Base-by-base conservation (phyloP, 2,329 filamentous ascomycete genomes). In the Paraphoma chrysanthemicola region DNA sequence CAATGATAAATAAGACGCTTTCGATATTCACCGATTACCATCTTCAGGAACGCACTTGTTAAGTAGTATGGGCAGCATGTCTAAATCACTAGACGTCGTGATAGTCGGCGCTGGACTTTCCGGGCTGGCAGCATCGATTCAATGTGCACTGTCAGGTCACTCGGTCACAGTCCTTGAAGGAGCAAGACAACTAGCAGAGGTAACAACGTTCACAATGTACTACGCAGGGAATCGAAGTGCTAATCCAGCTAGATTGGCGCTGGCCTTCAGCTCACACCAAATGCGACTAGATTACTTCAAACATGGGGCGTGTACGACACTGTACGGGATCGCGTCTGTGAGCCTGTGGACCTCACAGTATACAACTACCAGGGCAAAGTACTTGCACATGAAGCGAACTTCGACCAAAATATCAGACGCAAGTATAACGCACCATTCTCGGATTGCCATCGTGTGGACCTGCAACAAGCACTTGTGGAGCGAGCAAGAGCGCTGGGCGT, bases 381-480 rank as follows among this genome's bases (percentile, higher is more conserved):
- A 0, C 72, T 87, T 1, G 83, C 82, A 0, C 72, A 81, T 11
- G 83, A 87, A 33, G 72, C 79, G 1, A 63, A 78, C n/a, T 88
- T 87, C 56, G 72, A 83, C 56, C 68, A 77, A 18, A 82, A 84
- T 18, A 86, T 87, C 53, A 79, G 80, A 6, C 68, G 71, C 3
- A 83, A 82, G 57, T 89, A 89, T 62, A 76, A 76, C 11, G 82
- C 84, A 0, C 86, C 86, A 0, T 88, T 87, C 61, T 74, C 83
- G 39, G 83, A 87, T 50, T 69, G 88, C n/a, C 87, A 89, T 68
- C 82, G 87, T 1, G 85, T 85, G 2, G 87, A 90, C 65, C 73
- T 88, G 16, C 86, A 89, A 58, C 76, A 79, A 7, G 80, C 83
- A 0, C 75, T 89, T 2, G 81, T 79, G 16, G 75, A 79, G 4